Base-by-base conservation (phyloP, 83 land plant species). In the Picea mariana region DNA sequence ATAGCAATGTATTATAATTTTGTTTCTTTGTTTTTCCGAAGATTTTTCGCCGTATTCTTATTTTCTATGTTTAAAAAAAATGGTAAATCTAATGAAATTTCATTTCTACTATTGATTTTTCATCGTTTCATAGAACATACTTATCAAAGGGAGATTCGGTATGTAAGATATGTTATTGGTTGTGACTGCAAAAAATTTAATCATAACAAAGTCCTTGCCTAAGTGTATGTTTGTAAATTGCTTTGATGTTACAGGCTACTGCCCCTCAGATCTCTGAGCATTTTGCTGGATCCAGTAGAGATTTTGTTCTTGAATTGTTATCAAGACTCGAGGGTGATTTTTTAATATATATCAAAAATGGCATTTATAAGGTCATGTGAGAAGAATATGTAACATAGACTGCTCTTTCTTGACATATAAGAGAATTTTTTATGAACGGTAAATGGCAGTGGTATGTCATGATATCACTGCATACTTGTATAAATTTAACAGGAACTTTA, bases 311-410 rank as follows among this genome's bases (percentile, higher is more conserved):
- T 75, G 84, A 84, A 66, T 64, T 87, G 15, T 58, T 91, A 59
- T 81, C 31, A 26, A 3, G 47, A 55, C 88, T 91, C 0, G 93
- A 91, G 81, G 81, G 78, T 73, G 91, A 89, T 21, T 89, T 91
- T 80, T 40, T 82, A 23, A 82, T 91, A 64, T 91, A 69, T 67
- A 83, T 78, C 64, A 91, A 87, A 78, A 89, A 86, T 81, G 68
- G 67, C 73, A 6, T 91, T 55, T 91, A 89, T 80, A 85, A 62
- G 78, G 84, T 86, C 9, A 79, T 91, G 91, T 91, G 73, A 91
- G 62, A 17, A 34, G 9, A 27, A 13, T 23, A 31, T 68, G 5
- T 69, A 24, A 69, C 9, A 42, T 69, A 0, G n/a, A 69, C 20
- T 69, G 40, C 4, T 34, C 6, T 68, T 68, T 73, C 40, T 21